A percentile compares a stretch with the other conserved stretches of the same genome.
phyloP scores from a whole-genome alignment of 2,329 filamentous ascomycete genomes.

The Decorospora gaudefroyi region DNA sequence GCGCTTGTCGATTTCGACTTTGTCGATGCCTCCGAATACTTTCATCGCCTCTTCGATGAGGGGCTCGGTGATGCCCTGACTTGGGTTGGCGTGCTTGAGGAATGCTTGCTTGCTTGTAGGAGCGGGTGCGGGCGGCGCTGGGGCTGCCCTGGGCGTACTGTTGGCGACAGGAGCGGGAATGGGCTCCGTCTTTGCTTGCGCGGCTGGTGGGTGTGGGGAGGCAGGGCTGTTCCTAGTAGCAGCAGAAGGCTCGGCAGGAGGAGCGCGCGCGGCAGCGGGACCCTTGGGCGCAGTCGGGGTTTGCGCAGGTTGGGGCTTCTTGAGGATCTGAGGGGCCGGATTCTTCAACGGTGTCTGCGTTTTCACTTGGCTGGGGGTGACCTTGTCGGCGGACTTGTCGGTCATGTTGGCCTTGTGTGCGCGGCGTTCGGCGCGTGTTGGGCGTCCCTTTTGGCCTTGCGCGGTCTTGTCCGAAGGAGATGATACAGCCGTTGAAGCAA shows the following conservation, averaged over 20 bases:
- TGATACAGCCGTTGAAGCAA: slow-evolving; percentile 17
- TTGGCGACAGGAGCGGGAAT: slow-evolving; percentile 11
- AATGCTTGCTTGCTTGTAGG: slow-evolving; percentile 58
- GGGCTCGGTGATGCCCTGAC: slow-evolving; percentile 86
- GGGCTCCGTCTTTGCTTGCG: slow-evolving; percentile 22
- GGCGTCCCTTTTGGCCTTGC: slow-evolving; percentile 47
- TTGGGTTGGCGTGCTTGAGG: slow-evolving; percentile 69
- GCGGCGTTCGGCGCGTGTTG: slow-evolving; percentile 46
- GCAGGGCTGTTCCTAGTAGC: slow-evolving; percentile 26
- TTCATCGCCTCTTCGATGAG: slow-evolving; percentile 75
- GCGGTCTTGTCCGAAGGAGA: slow-evolving; percentile 33
- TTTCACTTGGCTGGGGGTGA: slow-evolving; percentile 29
- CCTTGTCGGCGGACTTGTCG: slow-evolving; percentile 42
- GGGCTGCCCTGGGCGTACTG: slow-evolving; percentile 13
- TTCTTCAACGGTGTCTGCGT: slow-evolving; percentile 32
- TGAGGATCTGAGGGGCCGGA: slow-evolving; percentile 46
- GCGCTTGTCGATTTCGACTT: slow-evolving; percentile 89
- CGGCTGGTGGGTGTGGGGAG: slow-evolving; percentile 23
- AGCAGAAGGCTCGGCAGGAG: slow-evolving; percentile 37
- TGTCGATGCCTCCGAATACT: slow-evolving; percentile 72
- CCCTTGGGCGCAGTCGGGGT: slow-evolving; percentile 37
- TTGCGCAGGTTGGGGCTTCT: slow-evolving; percentile 44
- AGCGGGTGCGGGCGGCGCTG: slow-evolving; percentile 30
- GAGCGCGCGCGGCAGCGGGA: slow-evolving; percentile 35
- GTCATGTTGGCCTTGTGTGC: slow-evolving; percentile 45